Conservation (phyloP, 179 eudicot species). For the Carnegiea gigantea region DNA sequence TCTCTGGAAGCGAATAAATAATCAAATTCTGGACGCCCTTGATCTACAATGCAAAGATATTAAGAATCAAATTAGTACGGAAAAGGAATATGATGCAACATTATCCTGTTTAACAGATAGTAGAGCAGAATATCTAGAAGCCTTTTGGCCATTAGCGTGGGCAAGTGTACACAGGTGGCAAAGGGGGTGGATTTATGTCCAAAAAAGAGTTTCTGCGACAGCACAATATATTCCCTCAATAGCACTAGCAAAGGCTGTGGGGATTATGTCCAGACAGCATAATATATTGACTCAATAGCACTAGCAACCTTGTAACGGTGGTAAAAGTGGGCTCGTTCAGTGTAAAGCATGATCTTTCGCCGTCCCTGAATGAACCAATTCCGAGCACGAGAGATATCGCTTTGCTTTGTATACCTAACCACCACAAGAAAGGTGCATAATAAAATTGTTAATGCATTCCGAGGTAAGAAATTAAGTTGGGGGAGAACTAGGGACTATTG, state of each 20-base stretch:
- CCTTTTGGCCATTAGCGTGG: background rate
- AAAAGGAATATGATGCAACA: background rate
- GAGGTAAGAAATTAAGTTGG: background rate
- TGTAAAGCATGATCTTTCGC: slow-evolving; percentile 84
- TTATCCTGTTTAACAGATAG: background rate
- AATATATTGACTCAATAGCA: background rate
- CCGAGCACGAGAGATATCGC: slow-evolving; percentile 86
- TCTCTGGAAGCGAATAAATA: slow-evolving; percentile 89
- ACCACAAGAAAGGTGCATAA: background rate
- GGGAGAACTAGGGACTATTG: background rate
- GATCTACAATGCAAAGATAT: slow-evolving; percentile 43
- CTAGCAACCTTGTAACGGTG: slow-evolving; percentile 83
- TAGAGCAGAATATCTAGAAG: background rate
- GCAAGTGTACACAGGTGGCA: background rate
- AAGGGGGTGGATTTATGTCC: background rate
- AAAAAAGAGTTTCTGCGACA: background rate
- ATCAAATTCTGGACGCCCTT: slow-evolving; percentile 86
- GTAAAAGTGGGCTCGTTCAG: slow-evolving; percentile 95
- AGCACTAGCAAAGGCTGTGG: slow-evolving; percentile 9
- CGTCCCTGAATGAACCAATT: slow-evolving; percentile 71
- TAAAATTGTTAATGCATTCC: background rate
- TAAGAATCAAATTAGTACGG: slow-evolving; percentile 6
- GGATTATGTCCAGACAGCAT: background rate
- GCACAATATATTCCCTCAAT: background rate
- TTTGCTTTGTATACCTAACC: slow-evolving; percentile 67